These are phyloP conservation scores for Hypoxylon fragiforme DNA, from an alignment of 495 filamentous ascomycete species.

Conservation along the genomic window DNA sequence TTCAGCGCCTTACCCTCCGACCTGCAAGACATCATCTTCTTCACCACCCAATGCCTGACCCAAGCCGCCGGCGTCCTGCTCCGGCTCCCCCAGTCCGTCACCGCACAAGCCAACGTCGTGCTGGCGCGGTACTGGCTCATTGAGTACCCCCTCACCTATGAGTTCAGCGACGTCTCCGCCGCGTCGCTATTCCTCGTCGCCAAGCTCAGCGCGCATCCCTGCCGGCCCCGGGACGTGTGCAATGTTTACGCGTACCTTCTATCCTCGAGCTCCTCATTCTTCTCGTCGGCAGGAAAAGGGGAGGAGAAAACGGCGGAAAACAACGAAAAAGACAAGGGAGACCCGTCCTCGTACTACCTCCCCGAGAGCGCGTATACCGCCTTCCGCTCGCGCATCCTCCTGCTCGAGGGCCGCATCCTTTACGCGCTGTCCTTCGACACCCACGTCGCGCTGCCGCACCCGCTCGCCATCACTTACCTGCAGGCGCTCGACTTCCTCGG, in stretches of 20 bases:
- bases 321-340: too few species aligned
- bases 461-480: constrained; percentile 88
- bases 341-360: too few species aligned
- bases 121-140: constrained; percentile 85
- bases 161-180: constrained; percentile 72
- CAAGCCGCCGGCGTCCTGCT: constrained; percentile 88
- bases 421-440: constrained; percentile 78
- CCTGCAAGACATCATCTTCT: constrained; percentile 72
- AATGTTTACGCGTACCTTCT: constrained; percentile 85
- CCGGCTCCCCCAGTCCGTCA: constrained; percentile 82
- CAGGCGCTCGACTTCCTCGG: constrained; percentile 74
- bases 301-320: constrained; percentile 7
- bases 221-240: constrained; percentile 74
- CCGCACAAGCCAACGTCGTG: constrained; percentile 85
- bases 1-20: constrained; percentile 72
- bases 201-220: constrained; percentile 78
- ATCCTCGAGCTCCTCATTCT: constrained; percentile 65
- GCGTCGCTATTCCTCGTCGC: constrained; percentile 79
- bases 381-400: constrained; percentile 63
- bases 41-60: constrained; percentile 72
- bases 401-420: constrained; percentile 73
- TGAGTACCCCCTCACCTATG: constrained; percentile 46
- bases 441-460: constrained; percentile 81
- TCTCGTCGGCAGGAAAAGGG: constrained; percentile 32
- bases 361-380: constrained; percentile 64